phyloP scores from a whole-genome alignment of 1,139 yeast genomes.

The Suhomyces chickasaworum region DNA sequence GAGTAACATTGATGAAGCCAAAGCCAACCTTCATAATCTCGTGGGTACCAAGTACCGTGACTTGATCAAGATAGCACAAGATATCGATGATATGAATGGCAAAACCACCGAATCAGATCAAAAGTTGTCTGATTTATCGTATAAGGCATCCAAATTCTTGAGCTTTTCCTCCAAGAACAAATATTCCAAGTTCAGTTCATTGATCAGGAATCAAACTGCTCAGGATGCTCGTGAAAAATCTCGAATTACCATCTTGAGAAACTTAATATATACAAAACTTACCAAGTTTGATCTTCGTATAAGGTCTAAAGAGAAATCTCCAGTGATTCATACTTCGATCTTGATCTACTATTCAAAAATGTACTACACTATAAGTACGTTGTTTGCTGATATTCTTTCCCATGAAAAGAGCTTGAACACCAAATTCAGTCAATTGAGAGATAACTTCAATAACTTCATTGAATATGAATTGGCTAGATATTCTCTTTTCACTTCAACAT shows the following conservation, averaged over 20 bases:
- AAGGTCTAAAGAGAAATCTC: constrained; percentile 10
- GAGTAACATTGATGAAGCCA: constrained; percentile 26
- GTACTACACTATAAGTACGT: constrained; percentile 33
- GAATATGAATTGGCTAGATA: constrained; percentile 31
- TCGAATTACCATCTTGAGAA: constrained; percentile 28
- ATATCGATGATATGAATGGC: constrained; percentile 56
- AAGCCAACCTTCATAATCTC: constrained; percentile 49
- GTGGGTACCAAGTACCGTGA: constrained; percentile 72
- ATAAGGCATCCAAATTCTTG: constrained; percentile 33
- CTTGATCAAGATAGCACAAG: constrained; percentile 67
- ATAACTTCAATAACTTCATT: constrained; percentile 26
- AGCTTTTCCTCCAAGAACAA: constrained; percentile 28
- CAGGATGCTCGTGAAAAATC: constrained; percentile 17
- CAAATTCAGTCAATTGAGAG: constrained; percentile 28
- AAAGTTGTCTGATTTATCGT: constrained; percentile 36
- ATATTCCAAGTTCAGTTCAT: constrained; percentile 25
- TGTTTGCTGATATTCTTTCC: constrained; percentile 26
- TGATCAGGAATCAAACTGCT: constrained; percentile 20
- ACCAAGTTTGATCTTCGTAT: constrained; percentile 29
- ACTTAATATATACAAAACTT: constrained; percentile 32
- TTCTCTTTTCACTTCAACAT: constrained; percentile 13
- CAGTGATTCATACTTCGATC: constrained; percentile 29
- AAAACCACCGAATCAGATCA: constrained; percentile 35
- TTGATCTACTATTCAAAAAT: constrained; percentile 40
- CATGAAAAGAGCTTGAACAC: constrained; percentile 19